Conservation (phyloP, 257 asterid species). For the Craterostigma plantagineum region DNA sequence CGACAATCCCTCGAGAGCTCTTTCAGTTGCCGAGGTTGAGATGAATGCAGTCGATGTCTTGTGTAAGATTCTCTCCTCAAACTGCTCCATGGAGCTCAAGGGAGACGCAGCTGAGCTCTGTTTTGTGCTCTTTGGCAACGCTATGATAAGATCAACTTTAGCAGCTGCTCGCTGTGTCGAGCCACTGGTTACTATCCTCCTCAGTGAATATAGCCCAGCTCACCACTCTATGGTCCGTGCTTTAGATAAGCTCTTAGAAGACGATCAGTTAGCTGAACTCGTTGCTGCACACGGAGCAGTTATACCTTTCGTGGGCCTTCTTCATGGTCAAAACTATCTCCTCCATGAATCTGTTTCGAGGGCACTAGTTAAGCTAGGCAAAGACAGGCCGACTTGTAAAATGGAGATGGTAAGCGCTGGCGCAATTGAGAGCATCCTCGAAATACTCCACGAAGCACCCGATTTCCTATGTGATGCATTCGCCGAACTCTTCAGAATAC, state of each 20-base stretch:
- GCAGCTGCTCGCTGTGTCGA: conserved; percentile 96
- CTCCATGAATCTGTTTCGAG: conserved; percentile 86
- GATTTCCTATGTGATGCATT: conserved; percentile 86
- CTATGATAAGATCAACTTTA: conserved; percentile 76
- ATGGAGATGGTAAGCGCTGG: conserved; percentile 98
- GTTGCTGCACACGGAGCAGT: conserved; percentile 98
- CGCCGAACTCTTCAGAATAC: conserved; percentile 84
- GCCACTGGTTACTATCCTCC: conserved; percentile 86
- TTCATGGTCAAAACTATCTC: conserved; percentile 56
- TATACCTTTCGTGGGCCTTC: conserved; percentile 85
- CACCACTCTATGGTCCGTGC: conserved; percentile 84
- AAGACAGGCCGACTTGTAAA: conserved; percentile 91
- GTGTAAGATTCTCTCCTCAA: conserved; percentile 72
- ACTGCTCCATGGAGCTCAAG: conserved; percentile 78
- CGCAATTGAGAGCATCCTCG: conserved; percentile 58
- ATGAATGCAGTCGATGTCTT: conserved; percentile 90
- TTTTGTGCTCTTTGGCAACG: conserved; percentile 73
- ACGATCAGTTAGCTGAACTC: conserved; percentile 89
- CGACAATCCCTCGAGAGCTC: conserved; percentile 85
- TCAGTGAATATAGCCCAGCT: conserved; percentile 59
- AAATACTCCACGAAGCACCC: conserved; percentile 85
- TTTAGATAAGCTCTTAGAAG: conserved; percentile 75
- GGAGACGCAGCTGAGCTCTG: conserved; percentile 95
- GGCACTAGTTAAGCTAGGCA: conserved; percentile 90
- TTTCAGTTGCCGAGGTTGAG: conserved; percentile 91